A percentile compares a stretch with the other conserved stretches of the same genome.
Conservation (phyloP, 139 green algal genomes). For the Pedinophyceae sp. region DNA sequence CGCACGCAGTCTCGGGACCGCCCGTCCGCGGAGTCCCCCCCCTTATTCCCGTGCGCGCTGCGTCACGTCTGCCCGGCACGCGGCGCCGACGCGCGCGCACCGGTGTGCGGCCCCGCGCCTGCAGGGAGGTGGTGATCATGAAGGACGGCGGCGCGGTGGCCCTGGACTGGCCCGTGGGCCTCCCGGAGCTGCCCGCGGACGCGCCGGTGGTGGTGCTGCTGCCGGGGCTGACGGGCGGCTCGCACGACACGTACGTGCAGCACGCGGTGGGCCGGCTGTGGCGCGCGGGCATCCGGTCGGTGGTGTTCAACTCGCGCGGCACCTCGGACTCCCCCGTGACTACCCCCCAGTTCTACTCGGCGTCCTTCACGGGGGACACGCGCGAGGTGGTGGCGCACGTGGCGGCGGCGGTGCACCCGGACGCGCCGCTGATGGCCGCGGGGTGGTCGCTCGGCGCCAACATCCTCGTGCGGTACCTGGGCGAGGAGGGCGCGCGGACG, state of each 20-base stretch:
- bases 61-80: too few species aligned
- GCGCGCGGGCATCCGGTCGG: constrained; percentile 20
- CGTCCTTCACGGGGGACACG: constrained; percentile 77
- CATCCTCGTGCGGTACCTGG: constrained; percentile 34
- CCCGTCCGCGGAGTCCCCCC: too few species aligned
- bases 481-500: constrained; percentile 43
- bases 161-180: constrained; percentile 42
- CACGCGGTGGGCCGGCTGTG: constrained; percentile 17
- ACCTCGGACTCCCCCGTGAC: constrained; percentile 71
- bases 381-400: constrained; percentile 18
- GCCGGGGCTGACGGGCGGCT: constrained; percentile 80
- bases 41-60: too few species aligned
- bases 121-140: constrained; percentile 45
- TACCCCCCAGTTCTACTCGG: constrained; percentile 83
- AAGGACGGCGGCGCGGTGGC: constrained; percentile 67
- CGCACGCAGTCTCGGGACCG: too few species aligned
- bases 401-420: constrained; percentile 18
- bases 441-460: constrained; percentile 89
- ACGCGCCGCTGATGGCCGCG: constrained; percentile 38
- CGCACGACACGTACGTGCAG: constrained; percentile 69
- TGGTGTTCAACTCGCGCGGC: constrained; percentile 82
- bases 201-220: constrained; percentile 74
- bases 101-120: too few species aligned
- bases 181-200: constrained; percentile 21
- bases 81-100: too few species aligned